Evolutionary conservation across 495 filamentous ascomycete species (phyloP), one percentile per base, ranked within the genome.

Genomic region (Pseudoneurospora amorphoporcata): DNA sequence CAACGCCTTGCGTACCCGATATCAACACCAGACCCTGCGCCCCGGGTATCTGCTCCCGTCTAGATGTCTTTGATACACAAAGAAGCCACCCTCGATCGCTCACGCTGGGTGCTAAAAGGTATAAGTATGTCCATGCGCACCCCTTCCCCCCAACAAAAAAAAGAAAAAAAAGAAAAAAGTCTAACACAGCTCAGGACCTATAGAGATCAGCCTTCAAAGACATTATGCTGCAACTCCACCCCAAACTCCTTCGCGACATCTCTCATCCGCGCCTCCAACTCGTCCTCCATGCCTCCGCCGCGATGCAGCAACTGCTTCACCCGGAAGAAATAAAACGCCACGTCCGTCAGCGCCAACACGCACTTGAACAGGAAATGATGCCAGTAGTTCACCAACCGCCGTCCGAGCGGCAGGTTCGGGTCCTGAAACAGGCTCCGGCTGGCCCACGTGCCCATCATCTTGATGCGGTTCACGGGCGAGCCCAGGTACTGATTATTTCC

Each of bases 381-480:
- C 75, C 87, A 86, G 9, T 84, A 84, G 45, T 92, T 84, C 80
- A 89, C 86, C 68, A 85, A 83, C 43, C 83, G 77, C 72, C 81
- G 77, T 12, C 74, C 76, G 72, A 69, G 76, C 39, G 80, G 85
- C 72, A 80, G 80, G 69, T 81, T 81, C 68, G 72, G 76, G 69
- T 87, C 87, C 76, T 95, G 91, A 37, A 89, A 92, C 16, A 97
- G 81, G 69, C 91, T 92, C 10, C 92, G 84, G 45, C 88, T 92
- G 0, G 95, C 95, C 95, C 95, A 98, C 45, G 86, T 86, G 16
- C 94, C 95, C 42, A 94, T 97, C 76, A 97, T 94, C 84, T 97
- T 98, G 75, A 99, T 90, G 1, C 95, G 84, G 79, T 99, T 99
- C 17, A 99, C 94, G 0, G 95, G 95, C 1, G 92, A 94, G 58